Conservation (phyloP, 305 asterid genomes). For the Plantago lanceolata region DNA sequence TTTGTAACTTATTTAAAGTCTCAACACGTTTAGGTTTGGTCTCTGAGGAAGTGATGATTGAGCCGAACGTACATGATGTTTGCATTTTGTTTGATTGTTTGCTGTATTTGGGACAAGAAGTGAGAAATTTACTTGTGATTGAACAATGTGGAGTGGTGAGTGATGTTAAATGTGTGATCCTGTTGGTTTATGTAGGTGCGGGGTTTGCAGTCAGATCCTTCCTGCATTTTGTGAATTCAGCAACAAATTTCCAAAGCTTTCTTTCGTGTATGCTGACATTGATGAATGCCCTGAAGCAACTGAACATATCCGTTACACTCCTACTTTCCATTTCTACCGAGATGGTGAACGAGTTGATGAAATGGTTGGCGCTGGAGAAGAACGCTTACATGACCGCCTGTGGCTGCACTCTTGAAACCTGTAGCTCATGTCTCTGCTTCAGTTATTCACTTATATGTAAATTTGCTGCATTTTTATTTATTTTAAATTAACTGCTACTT, state of each 20-base stretch:
- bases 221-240: constrained; percentile 57
- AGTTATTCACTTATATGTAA: not conserved
- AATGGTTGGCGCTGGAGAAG: constrained; percentile 87
- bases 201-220: constrained; percentile 69
- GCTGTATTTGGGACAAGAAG: not conserved
- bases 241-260: constrained; percentile 56
- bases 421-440: not conserved
- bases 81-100: no score
- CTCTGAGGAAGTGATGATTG: no score
- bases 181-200: constrained; percentile 49
- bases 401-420: constrained; percentile 77
- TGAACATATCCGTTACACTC: constrained; percentile 75
- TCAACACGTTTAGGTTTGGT: no score
- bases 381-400: constrained; percentile 75
- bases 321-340: constrained; percentile 76
- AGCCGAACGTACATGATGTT: no score
- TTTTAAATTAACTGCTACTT: not conserved
- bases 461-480: not conserved
- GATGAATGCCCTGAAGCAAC: constrained; percentile 59
- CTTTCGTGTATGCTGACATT: constrained; percentile 75
- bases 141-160: not conserved
- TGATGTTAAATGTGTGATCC: not conserved
- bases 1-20: no score
- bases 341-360: constrained; percentile 88
- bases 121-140: not conserved